Evolutionary conservation across 1,139 yeast species (phyloP).

Genomic region (Geotrichum cucujoidarum): DNA sequence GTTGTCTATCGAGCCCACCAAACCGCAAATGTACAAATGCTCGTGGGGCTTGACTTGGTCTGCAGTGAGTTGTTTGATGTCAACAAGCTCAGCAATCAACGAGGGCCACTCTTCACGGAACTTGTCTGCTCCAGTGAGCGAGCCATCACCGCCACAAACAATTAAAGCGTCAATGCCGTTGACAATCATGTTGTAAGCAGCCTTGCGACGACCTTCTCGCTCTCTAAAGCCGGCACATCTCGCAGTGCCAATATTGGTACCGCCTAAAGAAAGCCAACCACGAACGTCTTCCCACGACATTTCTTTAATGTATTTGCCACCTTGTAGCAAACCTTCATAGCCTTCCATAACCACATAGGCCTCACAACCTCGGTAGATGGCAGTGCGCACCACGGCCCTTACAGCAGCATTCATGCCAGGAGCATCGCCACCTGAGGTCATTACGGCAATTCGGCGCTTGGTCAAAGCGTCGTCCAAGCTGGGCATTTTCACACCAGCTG

Average conservation of each 20-base stretch:
- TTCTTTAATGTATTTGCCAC: slow-evolving; percentile 74
- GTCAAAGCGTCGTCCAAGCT: slow-evolving; percentile 8
- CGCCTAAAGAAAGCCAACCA: slow-evolving; percentile 87
- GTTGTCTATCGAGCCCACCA: slow-evolving; percentile 95
- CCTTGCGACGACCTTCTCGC: slow-evolving; percentile 73
- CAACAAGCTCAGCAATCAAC: slow-evolving; percentile 63
- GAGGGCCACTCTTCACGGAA: slow-evolving; percentile 94
- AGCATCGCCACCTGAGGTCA: slow-evolving; percentile 98
- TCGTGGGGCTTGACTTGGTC: slow-evolving; percentile 57
- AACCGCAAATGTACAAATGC: slow-evolving; percentile 83
- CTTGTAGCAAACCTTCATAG: slow-evolving; percentile 77
- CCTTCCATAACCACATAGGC: slow-evolving; percentile 95
- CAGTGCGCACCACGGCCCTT: slow-evolving; percentile 88
- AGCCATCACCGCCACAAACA: slow-evolving; percentile 98
- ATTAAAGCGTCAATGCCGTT: slow-evolving; percentile 92
- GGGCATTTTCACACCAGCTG: slow-evolving; percentile 1
- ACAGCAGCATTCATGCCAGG: slow-evolving; percentile 98
- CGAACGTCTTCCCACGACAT: slow-evolving; percentile 92
- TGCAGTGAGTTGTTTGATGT: slow-evolving; percentile 48
- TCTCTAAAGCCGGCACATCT: slow-evolving; percentile 82
- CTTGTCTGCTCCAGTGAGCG: slow-evolving; percentile 93
- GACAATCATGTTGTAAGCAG: slow-evolving; percentile 75
- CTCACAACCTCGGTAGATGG: slow-evolving; percentile 80
- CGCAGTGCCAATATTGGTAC: slow-evolving; percentile 95
- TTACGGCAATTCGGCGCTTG: slow-evolving; percentile 71